Base-by-base conservation (phyloP, 768 basidiomycete species). In the Pleurotus giganteus region DNA sequence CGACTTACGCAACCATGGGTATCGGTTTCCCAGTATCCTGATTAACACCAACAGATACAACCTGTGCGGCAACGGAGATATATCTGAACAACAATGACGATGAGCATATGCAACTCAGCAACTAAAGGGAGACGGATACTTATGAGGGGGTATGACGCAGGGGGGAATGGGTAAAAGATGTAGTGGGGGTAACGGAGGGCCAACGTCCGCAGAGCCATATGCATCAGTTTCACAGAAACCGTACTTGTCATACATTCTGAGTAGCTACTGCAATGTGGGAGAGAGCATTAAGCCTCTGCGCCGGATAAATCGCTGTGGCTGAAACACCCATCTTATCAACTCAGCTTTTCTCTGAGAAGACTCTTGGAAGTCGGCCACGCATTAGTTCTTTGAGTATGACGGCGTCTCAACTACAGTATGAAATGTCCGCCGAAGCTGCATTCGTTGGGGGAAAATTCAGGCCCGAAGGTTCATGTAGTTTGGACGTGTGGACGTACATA, bases 1-100 rank as follows among this genome's bases (percentile, higher is more conserved):
- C 2, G 12, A 74, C 80, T 60, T 57, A 80, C 81, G 80, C 81
- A 50, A 80, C 72, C 77, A 81, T 81, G 24, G 80, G 76, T 57
- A 78, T 65, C 47, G 61, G 70, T 29, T 68, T 65, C 31, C 68
- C 62, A 24, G 61, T 58, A n/a, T 75, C 49, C 26, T 34, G 2
- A 37, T 51, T 29, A 2, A 51, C 49, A 36, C 49, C 76, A 24
- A 71, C 71, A 60, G 70, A 73, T 24, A 82, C 77, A 51, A 71
- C 66, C 47, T 79, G 71, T 5, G 71, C 74, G n/a, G 71, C 70
- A 43, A 78, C 74, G 41, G 78, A 72, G 54, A 82, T 65, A 62
- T 78, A 81, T 61, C 76, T 79, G 58, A n/a, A n/a, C n/a, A 17
- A 12, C 5, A 41, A 17, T 13, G 15, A 7, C 19, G 15, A n/a